phyloP scores from a whole-genome alignment of 495 filamentous ascomycete species.

The Xylaria nigripes region DNA sequence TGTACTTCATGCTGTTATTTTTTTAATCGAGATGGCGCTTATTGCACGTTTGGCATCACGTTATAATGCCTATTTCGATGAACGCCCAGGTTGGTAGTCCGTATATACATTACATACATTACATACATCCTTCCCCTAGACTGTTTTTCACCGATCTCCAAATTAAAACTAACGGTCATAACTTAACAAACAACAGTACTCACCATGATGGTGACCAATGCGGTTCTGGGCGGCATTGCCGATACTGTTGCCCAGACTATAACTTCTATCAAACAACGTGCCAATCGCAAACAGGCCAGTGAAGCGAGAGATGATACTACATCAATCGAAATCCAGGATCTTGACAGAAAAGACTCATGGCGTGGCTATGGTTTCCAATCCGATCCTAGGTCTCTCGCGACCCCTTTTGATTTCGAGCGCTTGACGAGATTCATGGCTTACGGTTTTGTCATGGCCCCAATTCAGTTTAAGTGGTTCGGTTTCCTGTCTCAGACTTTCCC shows the following conservation, averaged over 20 bases:
- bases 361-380: conserved; percentile 59
- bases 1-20: conserved; percentile 73
- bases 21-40: conserved; percentile 80
- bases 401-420: conserved; percentile 92
- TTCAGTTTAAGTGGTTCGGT: conserved; percentile 96
- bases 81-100: conserved; percentile 81
- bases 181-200: conserved; percentile 50
- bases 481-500: conserved; percentile 81
- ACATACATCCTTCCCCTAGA: not conserved
- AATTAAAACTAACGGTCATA: conserved; percentile 2
- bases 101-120: too few relatives aligned
- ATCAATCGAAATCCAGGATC: conserved; percentile 82
- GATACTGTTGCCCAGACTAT: conserved; percentile 94
- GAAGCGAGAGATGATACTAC: conserved; percentile 57
- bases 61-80: conserved; percentile 88
- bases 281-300: conserved; percentile 50
- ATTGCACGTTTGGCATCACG: conserved; percentile 72
- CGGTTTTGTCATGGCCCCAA: conserved; percentile 87
- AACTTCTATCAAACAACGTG: conserved; percentile 67
- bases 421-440: conserved; percentile 92
- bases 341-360: conserved; percentile 75
- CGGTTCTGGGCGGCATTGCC: conserved; percentile 84
- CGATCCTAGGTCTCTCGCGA: conserved; percentile 51
- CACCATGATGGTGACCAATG: conserved; percentile 97
- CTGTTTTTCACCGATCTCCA: conserved; percentile 12